These are phyloP conservation scores for Monosporascus sp. DNA, from an alignment of 2,329 filamentous ascomycete species.

Conservation along the genomic window DNA sequence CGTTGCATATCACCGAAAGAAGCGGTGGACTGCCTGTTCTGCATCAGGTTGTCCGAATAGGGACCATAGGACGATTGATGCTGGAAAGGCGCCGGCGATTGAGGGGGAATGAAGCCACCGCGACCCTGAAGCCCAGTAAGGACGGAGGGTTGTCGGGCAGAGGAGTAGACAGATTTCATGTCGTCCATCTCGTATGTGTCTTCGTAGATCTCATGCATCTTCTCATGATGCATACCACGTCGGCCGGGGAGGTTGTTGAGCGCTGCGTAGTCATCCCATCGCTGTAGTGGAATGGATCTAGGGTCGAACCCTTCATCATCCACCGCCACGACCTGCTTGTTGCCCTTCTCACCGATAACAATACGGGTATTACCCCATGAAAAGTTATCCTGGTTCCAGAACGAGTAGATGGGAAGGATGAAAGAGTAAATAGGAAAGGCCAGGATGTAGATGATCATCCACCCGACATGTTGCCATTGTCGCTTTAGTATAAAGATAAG, in stretches of 20 bases:
- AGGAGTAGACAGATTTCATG: constrained; percentile 94
- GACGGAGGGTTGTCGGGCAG: constrained; percentile 80
- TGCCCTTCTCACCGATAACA: constrained; percentile 89
- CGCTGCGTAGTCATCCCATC: constrained; percentile 94
- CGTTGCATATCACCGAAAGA: constrained; percentile 54
- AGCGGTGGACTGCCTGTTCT: constrained; percentile 66
- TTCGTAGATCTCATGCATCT: constrained; percentile 58
- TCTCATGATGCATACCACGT: constrained; percentile 66
- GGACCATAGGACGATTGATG: constrained; percentile 39
- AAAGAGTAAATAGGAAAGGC: constrained; percentile 94
- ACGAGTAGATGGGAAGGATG: constrained; percentile 87
- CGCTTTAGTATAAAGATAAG: constrained; percentile 95
- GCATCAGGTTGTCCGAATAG: constrained; percentile 47
- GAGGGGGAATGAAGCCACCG: constrained; percentile 72
- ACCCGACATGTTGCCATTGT: constrained; percentile 97
- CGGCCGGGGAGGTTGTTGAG: constrained; percentile 86
- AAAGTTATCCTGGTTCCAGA: constrained; percentile 99
- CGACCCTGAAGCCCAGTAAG: constrained; percentile 75
- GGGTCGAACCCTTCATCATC: constrained; percentile 86
- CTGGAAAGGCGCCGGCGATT: constrained; percentile 69
- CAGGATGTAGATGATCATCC: constrained; percentile 99
- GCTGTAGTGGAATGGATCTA: constrained; percentile 84
- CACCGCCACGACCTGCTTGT: constrained; percentile 82
- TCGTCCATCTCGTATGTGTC: constrained; percentile 96
- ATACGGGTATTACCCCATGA: constrained; percentile 98